Evolutionary conservation across 1,284 basidiomycete genomes (phyloP), one percentile per base, ranked within the genome.

Genomic region (Tausonia pullulans): DNA sequence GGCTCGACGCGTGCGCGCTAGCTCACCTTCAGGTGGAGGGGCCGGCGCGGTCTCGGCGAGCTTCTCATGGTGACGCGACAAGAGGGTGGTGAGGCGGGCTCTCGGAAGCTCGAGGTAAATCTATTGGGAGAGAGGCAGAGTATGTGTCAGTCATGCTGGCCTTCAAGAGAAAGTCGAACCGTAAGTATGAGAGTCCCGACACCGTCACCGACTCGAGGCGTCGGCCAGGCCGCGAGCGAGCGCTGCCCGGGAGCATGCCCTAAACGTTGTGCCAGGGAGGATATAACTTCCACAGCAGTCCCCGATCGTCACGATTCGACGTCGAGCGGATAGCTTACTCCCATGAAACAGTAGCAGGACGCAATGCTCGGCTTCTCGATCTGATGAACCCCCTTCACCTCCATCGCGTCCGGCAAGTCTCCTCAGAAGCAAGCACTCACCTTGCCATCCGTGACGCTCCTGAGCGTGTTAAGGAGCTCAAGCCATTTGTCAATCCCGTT

Each of bases 101-200:
- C 96, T 84, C 48, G 92, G 93, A 4, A 97, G 93, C 80, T 99
- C 96, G 63, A 99, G 81, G 80, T 95, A 98, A 71, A 98, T 94
- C 92, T 95, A 70, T 13, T 10, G 41, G 9, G 16, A 8, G n/a
- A 39, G 14, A 51, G 5, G 7, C 27, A 27, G 27, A 27, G 27
- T 2, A 27, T 27, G 27, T 27, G 27, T 27, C 27, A 27, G 27
- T 27, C 27, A 27, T 27, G 27, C 27, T 27, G 27, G 27, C 27
- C 27, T 27, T 27, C 27, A 27, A 27, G 27, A 27, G 27, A 27
- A 27, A 27, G 27, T 27, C 27, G 27, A 27, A 27, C 27, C 27
- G 27, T 27, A 27, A 27, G 27, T 27, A 27, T 27, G 27, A 27
- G 27, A 2, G 27, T 27, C 27, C 27, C 27, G 27, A 1, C 27